Conservation (phyloP, 805 yeast genomes). For the Saturnispora mendoncae region DNA sequence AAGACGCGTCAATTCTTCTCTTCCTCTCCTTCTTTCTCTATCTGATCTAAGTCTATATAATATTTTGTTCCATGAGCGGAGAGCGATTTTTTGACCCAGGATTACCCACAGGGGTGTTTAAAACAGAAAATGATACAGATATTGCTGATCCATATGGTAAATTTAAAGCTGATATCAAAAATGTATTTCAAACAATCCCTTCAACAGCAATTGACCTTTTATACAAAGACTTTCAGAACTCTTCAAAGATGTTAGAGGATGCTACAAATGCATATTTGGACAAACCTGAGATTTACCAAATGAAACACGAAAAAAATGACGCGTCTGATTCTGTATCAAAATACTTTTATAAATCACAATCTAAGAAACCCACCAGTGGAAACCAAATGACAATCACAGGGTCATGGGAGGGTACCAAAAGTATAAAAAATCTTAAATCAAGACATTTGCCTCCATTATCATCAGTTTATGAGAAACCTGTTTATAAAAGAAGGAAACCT, state of each 20-base stretch:
- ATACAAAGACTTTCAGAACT: constrained; percentile 22
- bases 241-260: constrained; percentile 25
- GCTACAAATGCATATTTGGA: constrained; percentile 37
- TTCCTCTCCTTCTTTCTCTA: not conserved
- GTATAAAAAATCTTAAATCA: not conserved
- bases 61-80: not conserved
- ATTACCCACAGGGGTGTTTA: constrained; percentile 2
- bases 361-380: not conserved
- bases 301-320: not conserved
- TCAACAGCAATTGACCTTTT: constrained; percentile 18
- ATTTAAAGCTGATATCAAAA: constrained; percentile 28
- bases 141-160: not conserved
- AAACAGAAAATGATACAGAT: not conserved
- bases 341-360: constrained; percentile 1
- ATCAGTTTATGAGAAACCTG: constrained; percentile 3
- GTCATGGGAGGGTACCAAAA: constrained; percentile 3
- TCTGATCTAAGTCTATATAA: not conserved
- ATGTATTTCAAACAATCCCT: constrained; percentile 30
- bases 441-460: not conserved
- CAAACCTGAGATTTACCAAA: constrained; percentile 12
- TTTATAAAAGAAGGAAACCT: constrained; percentile 4
- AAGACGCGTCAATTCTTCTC: constrained; percentile 3
- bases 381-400: constrained; percentile 5
- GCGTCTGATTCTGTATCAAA: not conserved
- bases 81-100: constrained; percentile 7